phyloP scores from a whole-genome alignment of 345 rosid species.

The Citrus unshiu region DNA sequence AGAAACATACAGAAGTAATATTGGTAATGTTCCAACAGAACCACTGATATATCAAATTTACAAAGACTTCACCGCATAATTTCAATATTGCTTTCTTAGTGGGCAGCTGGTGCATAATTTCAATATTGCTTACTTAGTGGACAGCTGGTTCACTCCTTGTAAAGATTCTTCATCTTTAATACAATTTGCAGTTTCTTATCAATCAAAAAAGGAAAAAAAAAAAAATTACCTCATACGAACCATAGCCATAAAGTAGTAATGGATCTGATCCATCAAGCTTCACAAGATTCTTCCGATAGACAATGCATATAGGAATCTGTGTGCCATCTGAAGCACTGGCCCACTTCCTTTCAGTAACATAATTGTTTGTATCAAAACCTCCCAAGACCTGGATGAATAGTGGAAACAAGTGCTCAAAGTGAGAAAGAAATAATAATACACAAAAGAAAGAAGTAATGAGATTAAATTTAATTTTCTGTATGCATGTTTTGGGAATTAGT shows the following conservation, averaged over 20 bases:
- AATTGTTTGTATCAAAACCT: slow-evolving; percentile 79
- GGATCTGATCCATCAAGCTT: slow-evolving; percentile 89
- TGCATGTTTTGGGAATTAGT: not conserved
- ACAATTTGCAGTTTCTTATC: too few relatives aligned
- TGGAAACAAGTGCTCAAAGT: slow-evolving; percentile 4
- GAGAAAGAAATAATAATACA: not conserved
- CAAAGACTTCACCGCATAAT: not conserved
- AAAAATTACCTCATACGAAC: slow-evolving; percentile 82
- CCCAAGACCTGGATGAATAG: slow-evolving; percentile 65
- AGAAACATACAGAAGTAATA: not conserved
- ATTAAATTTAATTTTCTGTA: not conserved
- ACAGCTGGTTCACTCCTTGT: too few relatives aligned
- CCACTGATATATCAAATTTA: not conserved
- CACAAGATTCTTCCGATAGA: slow-evolving; percentile 63
- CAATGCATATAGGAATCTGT: slow-evolving; percentile 78
- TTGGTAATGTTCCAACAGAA: not conserved
- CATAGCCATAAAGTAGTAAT: slow-evolving; percentile 79
- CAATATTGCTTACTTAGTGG: not conserved
- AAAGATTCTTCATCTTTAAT: too few relatives aligned
- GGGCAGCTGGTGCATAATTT: not conserved
- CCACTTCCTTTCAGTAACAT: slow-evolving; percentile 86
- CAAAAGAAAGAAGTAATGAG: not conserved
- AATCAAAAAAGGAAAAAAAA: too few relatives aligned
- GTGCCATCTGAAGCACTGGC: slow-evolving; percentile 83
- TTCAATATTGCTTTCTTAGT: slow-evolving; percentile 1